These are phyloP conservation scores for Micractinium conductrix DNA, from an alignment of 139 green algal genomes.

Conservation along the genomic window DNA sequence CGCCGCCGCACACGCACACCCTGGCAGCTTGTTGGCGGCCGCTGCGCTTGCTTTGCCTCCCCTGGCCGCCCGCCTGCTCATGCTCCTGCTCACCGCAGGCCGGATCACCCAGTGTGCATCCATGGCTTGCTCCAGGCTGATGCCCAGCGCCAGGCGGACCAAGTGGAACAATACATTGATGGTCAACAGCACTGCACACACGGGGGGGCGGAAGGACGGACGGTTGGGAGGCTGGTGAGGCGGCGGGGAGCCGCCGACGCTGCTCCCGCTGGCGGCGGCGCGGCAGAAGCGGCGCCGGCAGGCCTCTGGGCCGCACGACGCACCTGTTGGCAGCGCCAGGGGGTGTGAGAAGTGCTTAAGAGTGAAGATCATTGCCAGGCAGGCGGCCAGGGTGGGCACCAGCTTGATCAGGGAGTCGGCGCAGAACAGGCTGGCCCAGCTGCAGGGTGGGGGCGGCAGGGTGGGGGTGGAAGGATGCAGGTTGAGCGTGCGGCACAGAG, in stretches of 20 bases:
- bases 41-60: too few species aligned
- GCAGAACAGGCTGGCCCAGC: conserved; percentile 51
- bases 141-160: conserved; percentile 48
- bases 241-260: too few species aligned
- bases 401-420: conserved; percentile 60
- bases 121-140: conserved; percentile 60
- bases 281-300: too few species aligned
- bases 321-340: conserved; percentile 64
- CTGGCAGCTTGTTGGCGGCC: too few species aligned
- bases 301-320: too few species aligned
- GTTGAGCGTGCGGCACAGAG: too few species aligned
- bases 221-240: too few species aligned
- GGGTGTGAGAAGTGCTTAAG: conserved; percentile 59
- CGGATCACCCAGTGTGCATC: conserved; percentile 65
- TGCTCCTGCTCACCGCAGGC: conserved; percentile 50
- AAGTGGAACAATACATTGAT: conserved; percentile 64
- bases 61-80: too few species aligned
- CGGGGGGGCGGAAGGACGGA: not conserved
- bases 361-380: conserved; percentile 51
- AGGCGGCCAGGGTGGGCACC: conserved; percentile 51
- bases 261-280: too few species aligned
- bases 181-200: conserved; percentile 49
- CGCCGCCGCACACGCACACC: too few species aligned
- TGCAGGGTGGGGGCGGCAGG: not conserved
- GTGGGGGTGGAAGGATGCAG: not conserved